Base-by-base conservation (phyloP, 2,329 filamentous ascomycete species). In the Colletotrichum liaoningense region DNA sequence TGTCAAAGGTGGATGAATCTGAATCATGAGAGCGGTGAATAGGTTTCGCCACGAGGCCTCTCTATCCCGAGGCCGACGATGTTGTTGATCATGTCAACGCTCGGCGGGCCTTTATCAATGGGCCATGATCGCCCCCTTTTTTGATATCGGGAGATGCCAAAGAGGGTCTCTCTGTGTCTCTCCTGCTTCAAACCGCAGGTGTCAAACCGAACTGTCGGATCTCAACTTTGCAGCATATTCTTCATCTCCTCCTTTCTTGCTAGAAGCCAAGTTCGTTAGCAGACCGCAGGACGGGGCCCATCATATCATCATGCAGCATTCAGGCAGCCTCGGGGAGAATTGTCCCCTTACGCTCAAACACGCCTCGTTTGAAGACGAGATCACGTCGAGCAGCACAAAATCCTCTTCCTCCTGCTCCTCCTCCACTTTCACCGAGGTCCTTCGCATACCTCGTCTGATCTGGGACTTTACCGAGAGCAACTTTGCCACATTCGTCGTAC, bases 381-480 rank as follows among this genome's bases (percentile, higher is more conserved):
- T 33, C 14, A 14, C 12, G 14, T 19, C 59, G 54, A 52, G 58
- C 63, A 12, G 33, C 58, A 69, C 38, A 26, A 42, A 42, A 5
- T 8, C 14, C 38, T 42, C 38, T 16, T 14, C 52, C 3, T 60
- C 67, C 6, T 33, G 12, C 2, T 14, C 38, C 2, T 60, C 67
- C 6, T 33, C 62, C 42, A 30, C 9, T 24, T 22, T 69, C 54
- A 55, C 16, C 54, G 9, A 33, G 38, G 14, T 64, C 2, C 54
- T 71, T 33, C 16, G 49, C 19, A 5, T 73, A 42, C 71, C 67
- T 22, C 62, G 55, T 28, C 62, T 73, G 26, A 57, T 73, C 30
- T 73, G 71, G 71, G 71, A 73, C 71, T 73, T 73, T 28, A 73
- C 71, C 56, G 71, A 73, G 56, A 73, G 71, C 71, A 73, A 73